Evolutionary conservation across 345 rosid species (phyloP), one percentile per base, ranked within the genome.

Genomic region (Ricinus communis): DNA sequence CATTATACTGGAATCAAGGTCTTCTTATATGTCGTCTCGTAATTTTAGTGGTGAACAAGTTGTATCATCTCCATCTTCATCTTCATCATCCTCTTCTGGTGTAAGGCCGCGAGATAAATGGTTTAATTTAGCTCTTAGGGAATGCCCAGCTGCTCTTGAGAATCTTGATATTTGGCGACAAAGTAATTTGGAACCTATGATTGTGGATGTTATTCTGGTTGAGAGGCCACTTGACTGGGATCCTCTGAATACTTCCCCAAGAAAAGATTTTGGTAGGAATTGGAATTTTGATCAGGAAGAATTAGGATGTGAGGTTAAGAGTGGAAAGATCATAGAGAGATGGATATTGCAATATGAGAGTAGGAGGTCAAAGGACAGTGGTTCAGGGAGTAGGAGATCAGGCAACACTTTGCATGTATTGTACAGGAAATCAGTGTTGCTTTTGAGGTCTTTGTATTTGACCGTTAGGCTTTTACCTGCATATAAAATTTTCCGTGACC

Each of bases 51-150:
- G 98, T 7, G 97, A 92, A 43, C 97, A 92, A 78, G 73, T 63
- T 71, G 30, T 90, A 2, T 89, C 80, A 7, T 94, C 97, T 15
- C 96, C 97, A 18, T 87, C 93, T 19, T 89, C 97, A 0, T 90
- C 98, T 25, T 76, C 88, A 1, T 92, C 98, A 0, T 69, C 82
- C 5, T 92, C 97, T 3, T 87, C 93, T 0, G 87, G 96, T 58
- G 91, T 88, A 51, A 84, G 91, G 74, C 89, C 97, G 3, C 87
- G 99, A 25, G 98, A 95, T 76, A 88, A 86, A 77, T 90, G 98
- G 99, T 95, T 95, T 74, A 90, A 92, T 75, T 77, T 95, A 74
- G 98, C 98, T 9, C 96, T 95, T 8, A 80, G 91, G 83, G 98
- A 90, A 56, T 88, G 94, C 83, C 94, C 98, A 45, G 91, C 87